Base-by-base conservation (phyloP, 2,329 filamentous ascomycete species). In the Sporothrix humicola region DNA sequence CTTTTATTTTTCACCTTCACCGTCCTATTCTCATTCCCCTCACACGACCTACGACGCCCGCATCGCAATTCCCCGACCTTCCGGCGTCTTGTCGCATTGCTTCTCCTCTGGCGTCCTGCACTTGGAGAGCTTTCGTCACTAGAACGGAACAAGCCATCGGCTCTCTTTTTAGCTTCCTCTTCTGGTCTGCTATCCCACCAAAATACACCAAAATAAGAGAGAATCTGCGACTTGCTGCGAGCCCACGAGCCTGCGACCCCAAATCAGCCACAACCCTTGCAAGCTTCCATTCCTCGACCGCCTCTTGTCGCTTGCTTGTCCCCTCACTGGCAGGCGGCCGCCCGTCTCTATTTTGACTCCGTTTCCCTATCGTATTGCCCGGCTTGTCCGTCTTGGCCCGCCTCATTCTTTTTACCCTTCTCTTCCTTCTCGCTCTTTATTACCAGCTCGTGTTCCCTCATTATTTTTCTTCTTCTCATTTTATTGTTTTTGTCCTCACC, bases 271-370 rank as follows among this genome's bases (percentile, higher is more conserved):
- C 56, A 48, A 69, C 46, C 26, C 65, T 69, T 37, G 65, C 65
- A 52, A 69, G 46, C 46, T n/a, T 69, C 65, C 65, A 69, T 54
- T 54, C 65, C 65, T 69, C 65, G 48, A n/a, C 65, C 46, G 20
- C 46, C 15, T 52, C 48, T 37, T 50, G 31, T 37, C 31, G 31
- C 20, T 26, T n/a, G 46, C 12, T 31, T 3, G n/a, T 52, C 48
- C 7, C 52, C 20, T 17, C 52, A 20, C 23, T 50, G 13, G n/a
- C 20, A 42, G 15, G 58, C 54, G 20, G 56, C 15, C 58, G 23
- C 13, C 26, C 3, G 10, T 54, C 23, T 52, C 26, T 69, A 69
- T 69, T 54, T 52, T 52, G 46, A 52, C 65, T 50, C 63, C 46
- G 42, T 42, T 52, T 37, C 37, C 26, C 65, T 17, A 31, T 54